Evolutionary conservation across 1,139 yeast species (phyloP).

Genomic region (Pichia sp.): DNA sequence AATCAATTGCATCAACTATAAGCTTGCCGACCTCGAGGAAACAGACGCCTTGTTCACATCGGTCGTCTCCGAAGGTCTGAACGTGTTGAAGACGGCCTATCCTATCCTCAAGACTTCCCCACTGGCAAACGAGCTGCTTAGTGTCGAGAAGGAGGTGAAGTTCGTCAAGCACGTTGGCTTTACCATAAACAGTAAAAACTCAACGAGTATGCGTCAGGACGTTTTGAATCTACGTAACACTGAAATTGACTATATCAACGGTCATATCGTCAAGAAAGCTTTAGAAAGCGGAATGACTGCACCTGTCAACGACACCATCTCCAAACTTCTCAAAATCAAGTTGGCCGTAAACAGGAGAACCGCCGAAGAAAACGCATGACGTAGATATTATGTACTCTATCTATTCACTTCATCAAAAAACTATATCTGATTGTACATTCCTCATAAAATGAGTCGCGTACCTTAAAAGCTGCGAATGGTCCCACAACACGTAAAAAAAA

Average conservation of each 20-base stretch:
- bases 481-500: neutral
- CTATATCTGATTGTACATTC: too few species aligned
- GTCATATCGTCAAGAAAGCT: slow-evolving; percentile 61
- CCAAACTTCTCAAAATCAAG: slow-evolving; percentile 46
- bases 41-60: slow-evolving; percentile 35
- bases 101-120: slow-evolving; percentile 25
- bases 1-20: slow-evolving; percentile 69
- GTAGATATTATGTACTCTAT: neutral
- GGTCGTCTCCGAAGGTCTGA: slow-evolving; percentile 46
- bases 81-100: slow-evolving; percentile 38
- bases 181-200: slow-evolving; percentile 44
- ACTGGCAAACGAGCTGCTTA: slow-evolving; percentile 18
- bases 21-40: slow-evolving; percentile 42
- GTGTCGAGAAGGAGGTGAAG: slow-evolving; percentile 30
- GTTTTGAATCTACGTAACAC: slow-evolving; percentile 55
- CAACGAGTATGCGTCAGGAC: slow-evolving; percentile 88
- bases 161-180: slow-evolving; percentile 28
- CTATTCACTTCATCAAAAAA: too few species aligned
- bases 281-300: slow-evolving; percentile 39
- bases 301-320: slow-evolving; percentile 45
- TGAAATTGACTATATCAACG: slow-evolving; percentile 79
- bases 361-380: slow-evolving; percentile 1
- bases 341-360: slow-evolving; percentile 23
- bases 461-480: too few species aligned
- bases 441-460: too few species aligned